phyloP scores from a whole-genome alignment of 352 stramenopile genomes.

The Globisporangium echinulatum region DNA sequence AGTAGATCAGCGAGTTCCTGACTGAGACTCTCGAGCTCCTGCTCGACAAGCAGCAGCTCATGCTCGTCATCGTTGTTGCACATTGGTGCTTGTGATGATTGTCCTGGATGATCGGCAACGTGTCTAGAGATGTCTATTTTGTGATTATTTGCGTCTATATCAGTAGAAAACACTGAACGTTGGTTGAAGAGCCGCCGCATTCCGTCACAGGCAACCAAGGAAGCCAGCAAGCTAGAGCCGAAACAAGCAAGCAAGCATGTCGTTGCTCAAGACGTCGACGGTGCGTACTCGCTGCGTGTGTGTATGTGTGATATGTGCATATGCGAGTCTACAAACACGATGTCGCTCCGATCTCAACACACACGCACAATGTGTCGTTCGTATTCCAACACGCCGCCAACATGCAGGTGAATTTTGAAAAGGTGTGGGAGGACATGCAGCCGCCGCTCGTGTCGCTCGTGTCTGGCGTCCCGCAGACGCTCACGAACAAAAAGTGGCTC shows the following conservation, averaged over 20 bases:
- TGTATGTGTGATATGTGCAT: not conserved
- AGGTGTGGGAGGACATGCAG: conserved; percentile 80
- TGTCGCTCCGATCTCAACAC: not conserved
- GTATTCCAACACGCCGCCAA: not conserved
- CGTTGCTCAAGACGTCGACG: conserved; percentile 73
- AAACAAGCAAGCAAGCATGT: conserved; percentile 32
- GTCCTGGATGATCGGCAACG: too few relatives aligned
- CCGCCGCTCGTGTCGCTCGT: conserved; percentile 68
- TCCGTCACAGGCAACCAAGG: too few relatives aligned
- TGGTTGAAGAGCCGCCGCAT: not conserved
- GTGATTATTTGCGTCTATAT: not conserved
- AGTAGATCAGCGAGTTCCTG: conserved; percentile 45
- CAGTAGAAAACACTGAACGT: not conserved
- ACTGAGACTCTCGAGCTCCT: conserved; percentile 46
- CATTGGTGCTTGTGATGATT: not conserved
- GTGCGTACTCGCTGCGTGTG: conserved; percentile 19
- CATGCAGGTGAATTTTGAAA: conserved; percentile 78
- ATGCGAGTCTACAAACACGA: not conserved
- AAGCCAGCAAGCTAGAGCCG: too few relatives aligned
- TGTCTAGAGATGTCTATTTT: not conserved
- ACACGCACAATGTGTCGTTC: too few relatives aligned
- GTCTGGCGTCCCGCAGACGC: conserved; percentile 50
- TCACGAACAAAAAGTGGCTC: conserved; percentile 82
- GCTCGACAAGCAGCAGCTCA: conserved; percentile 44
- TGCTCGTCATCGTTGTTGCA: conserved; percentile 16